phyloP scores from a whole-genome alignment of 2,329 filamentous ascomycete species.

The Fusarium sp. region DNA sequence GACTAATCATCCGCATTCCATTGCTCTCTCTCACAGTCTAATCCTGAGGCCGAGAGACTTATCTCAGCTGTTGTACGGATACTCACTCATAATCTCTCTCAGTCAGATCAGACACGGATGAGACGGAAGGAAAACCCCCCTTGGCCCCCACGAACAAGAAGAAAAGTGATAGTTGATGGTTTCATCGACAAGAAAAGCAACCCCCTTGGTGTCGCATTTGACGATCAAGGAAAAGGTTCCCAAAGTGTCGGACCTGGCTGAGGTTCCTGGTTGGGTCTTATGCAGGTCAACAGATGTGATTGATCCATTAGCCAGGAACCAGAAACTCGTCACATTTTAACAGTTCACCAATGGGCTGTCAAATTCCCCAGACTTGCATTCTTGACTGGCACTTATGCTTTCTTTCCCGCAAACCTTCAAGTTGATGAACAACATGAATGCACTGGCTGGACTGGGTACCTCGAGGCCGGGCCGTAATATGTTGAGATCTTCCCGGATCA shows the following conservation, averaged over 20 bases:
- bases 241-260: slow-evolving; percentile 31
- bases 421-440: neutral
- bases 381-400: neutral
- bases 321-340: slow-evolving; percentile 16
- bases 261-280: slow-evolving; percentile 21
- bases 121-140: slow-evolving; percentile 1
- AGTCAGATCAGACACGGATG: slow-evolving; percentile 3
- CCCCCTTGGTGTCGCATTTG: slow-evolving; percentile 7
- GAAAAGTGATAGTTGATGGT: slow-evolving; percentile 15
- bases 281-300: slow-evolving; percentile 32
- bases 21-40: neutral
- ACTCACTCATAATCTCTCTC: neutral
- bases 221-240: slow-evolving; percentile 17
- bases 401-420: neutral
- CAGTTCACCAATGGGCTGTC: slow-evolving; percentile 9
- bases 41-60: neutral
- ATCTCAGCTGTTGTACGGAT: neutral
- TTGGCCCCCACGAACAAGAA: slow-evolving; percentile 9
- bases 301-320: slow-evolving; percentile 32
- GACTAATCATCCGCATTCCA: slow-evolving; percentile 32
- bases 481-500: slow-evolving; percentile 28
- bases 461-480: slow-evolving; percentile 1
- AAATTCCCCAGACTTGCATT: neutral
- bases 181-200: slow-evolving; percentile 28
- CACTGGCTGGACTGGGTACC: neutral